Base-by-base conservation (phyloP, 306 rosid species). In the Quercus variabilis region DNA sequence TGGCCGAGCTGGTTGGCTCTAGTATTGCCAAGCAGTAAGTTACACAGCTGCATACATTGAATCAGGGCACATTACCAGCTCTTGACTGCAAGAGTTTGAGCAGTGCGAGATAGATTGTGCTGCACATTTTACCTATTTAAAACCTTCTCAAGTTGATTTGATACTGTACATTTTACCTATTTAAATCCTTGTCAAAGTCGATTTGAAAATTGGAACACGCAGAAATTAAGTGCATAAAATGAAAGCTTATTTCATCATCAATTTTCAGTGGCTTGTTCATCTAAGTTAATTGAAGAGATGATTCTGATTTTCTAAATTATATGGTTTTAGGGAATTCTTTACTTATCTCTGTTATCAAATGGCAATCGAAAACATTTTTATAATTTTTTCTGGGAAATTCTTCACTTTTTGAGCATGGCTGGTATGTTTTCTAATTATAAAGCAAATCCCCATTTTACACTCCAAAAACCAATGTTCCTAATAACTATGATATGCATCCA, bases 1-100 rank as follows among this genome's bases (percentile, higher is more conserved):
- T 92, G 92, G 94, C 97, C 93, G 92, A 91, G 90, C 88, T 89
- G 93, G 78, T 78, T 88, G 85, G 88, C 90, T 73, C 11, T 28
- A 90, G 89, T 84, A 56, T 73, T 81, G 90, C 86, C 80, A 83
- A 75, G 83, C 94, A 83, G 94, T 86, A 94, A 94, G 97, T 90
- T 73, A 78, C 58, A 67, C 92, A 85, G 96, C 92, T 92, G 98
- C 98, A 74, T 65, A 80, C 87, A 68, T 82, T 83, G 31, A 89
- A 69, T 76, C 9, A 20, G 55, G 77, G 90, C 90, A 65, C 88
- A 49, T 33, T 78, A 89, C 94, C 94, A 92, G 93, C 94, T 91
- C 98, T 91, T 92, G 85, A 81, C 97, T 80, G 87, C 91, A 21
- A 3, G 60, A 89, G 93, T 79, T 81, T 86, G 77, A 57, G 84